A percentile compares a stretch with the other conserved stretches of the same genome.
phyloP scores from a whole-genome alignment of 2,329 filamentous ascomycete species.

The Botrytis elliptica region DNA sequence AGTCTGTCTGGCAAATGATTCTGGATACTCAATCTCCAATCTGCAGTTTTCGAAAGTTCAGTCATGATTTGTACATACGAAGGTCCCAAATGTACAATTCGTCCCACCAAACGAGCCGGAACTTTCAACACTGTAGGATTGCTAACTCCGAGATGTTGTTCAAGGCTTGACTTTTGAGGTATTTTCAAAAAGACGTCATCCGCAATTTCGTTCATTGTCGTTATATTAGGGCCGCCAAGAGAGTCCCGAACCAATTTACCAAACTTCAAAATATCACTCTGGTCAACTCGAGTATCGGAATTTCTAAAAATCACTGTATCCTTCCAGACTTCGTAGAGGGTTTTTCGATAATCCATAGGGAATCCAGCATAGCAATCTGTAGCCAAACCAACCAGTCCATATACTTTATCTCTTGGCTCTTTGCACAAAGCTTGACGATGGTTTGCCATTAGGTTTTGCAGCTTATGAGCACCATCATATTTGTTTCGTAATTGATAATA shows the following conservation, averaged over 20 bases:
- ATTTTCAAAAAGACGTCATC: conserved; percentile 1
- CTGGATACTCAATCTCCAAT: conserved; percentile 21
- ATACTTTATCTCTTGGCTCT: conserved; percentile 39
- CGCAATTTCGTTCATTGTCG: conserved; percentile 4
- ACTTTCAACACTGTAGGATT: conserved; percentile 2
- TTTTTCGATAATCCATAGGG: conserved; percentile 37
- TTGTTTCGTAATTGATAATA: conserved; percentile 25
- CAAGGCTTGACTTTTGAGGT: background rate
- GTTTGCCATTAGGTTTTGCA: conserved; percentile 31
- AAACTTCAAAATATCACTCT: conserved; percentile 18
- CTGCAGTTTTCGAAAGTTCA: conserved; percentile 10
- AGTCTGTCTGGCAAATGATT: background rate
- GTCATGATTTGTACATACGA: conserved; percentile 19
- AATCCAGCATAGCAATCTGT: conserved; percentile 32
- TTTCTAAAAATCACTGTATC: conserved; percentile 36
- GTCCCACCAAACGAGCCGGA: conserved; percentile 19
- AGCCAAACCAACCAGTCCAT: conserved; percentile 37
- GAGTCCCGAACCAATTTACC: conserved; percentile 16
- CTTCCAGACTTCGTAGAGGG: conserved; percentile 34
- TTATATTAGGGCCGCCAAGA: conserved; percentile 16
- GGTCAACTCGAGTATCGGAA: background rate
- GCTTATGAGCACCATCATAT: conserved; percentile 24
- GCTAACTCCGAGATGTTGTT: background rate
- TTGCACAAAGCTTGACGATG: conserved; percentile 33
- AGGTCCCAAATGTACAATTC: conserved; percentile 20